phyloP scores from a whole-genome alignment of 495 filamentous ascomycete genomes.

The Podospora pseudoanserina region DNA sequence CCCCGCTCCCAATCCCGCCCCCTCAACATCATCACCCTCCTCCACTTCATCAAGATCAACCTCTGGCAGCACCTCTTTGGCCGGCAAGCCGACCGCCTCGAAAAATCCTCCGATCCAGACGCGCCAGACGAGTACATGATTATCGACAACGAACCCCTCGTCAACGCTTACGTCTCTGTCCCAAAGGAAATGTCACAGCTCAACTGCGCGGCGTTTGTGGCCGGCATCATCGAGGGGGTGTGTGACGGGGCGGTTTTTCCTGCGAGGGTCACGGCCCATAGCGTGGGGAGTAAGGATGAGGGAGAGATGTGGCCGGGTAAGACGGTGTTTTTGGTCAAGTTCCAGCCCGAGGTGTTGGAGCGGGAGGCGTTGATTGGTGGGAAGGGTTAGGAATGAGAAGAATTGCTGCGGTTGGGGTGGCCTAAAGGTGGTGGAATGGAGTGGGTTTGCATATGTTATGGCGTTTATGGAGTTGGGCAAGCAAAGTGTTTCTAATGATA shows the following conservation, averaged over 20 bases:
- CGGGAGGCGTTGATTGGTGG: conserved; percentile 65
- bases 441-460: conserved; percentile 21
- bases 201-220: conserved; percentile 94
- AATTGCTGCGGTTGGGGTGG: neutral
- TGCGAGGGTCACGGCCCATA: conserved; percentile 88
- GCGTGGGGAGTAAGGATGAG: conserved; percentile 65
- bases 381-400: conserved; percentile 29
- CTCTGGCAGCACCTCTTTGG: conserved; percentile 91
- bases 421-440: neutral
- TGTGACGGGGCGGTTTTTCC: conserved; percentile 89
- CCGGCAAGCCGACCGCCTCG: conserved; percentile 84
- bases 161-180: conserved; percentile 88
- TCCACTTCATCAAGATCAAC: conserved; percentile 88
- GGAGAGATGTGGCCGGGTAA: conserved; percentile 90
- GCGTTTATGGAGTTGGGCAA: conserved; percentile 16
- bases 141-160: conserved; percentile 91
- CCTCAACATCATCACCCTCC: conserved; percentile 81
- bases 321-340: conserved; percentile 92
- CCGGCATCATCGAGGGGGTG: conserved; percentile 91
- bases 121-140: conserved; percentile 97
- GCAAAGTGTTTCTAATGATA: neutral
- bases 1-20: conserved; percentile 68
- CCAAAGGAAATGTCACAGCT: conserved; percentile 93
- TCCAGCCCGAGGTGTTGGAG: conserved; percentile 83
- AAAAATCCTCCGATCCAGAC: conserved; percentile 74